Evolutionary conservation across 306 rosid genomes (phyloP), one percentile per base, ranked within the genome.

Genomic region (Castanopsis chinensis): DNA sequence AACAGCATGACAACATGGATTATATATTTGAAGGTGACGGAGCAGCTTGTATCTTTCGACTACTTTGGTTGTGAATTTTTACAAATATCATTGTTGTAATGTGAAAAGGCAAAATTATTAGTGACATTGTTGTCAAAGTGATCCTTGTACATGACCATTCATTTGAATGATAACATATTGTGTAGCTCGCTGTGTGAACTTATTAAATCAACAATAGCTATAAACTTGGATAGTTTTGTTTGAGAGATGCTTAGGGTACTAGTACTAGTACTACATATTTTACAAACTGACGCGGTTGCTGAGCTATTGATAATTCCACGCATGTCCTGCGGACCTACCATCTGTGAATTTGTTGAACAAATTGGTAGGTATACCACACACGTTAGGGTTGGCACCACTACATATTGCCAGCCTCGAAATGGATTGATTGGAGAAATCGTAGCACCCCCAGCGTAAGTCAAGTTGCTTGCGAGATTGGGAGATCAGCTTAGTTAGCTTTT

Each of bases 1-100:
- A 78, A 57, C 79, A 77, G 79, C 85, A 28, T 89, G 86, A 91
- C 56, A 68, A 80, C 72, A 43, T 33, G 77, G 82, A 68, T 61
- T 53, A 51, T 72, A 67, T 54, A 35, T 49, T 20, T 67, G 35
- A 75, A 74, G 79, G 76, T 12, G 85, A 63, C 55, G 43, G 64
- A 30, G 57, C 45, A 72, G 59, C 53, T 58, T 56, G 79, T 60
- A 13, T 76, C 27, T 25, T 71, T 61, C 10, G 53, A 27, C 27
- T 30, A 43, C 60, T 72, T 70, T 43, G 72, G 74, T 73, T n/a
- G 11, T 64, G 28, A 49, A 79, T 30, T 23, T 70, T 32, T 30
- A 68, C 69, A 75, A 19, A 56, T 33, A 68, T 68, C 15, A 8
- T 68, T 33, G 53, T 68, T 68, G 49, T 35, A 35, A 68, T 68